These are phyloP conservation scores for Podaxis mareebaensis DNA, from an alignment of 768 basidiomycete genomes.

Conservation along the genomic window DNA sequence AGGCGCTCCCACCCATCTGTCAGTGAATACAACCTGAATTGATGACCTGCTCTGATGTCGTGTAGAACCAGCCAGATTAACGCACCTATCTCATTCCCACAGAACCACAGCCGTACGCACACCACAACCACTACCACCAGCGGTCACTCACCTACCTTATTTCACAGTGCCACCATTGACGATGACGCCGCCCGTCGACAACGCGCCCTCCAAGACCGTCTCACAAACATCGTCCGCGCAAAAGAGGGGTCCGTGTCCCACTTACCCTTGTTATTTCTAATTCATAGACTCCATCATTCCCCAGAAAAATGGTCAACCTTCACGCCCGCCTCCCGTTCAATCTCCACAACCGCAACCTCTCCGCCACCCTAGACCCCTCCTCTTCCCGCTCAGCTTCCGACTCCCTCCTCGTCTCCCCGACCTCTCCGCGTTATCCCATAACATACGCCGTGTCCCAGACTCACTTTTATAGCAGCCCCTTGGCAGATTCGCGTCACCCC, in stretches of 20 bases:
- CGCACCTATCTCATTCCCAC: conserved; percentile 30
- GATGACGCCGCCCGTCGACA: conserved; percentile 30
- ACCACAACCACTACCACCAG: background rate
- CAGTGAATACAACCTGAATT: background rate
- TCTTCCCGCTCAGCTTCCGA: conserved; percentile 26
- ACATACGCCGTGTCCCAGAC: conserved; percentile 14
- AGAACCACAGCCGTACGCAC: conserved; percentile 23
- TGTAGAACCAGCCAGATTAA: conserved; percentile 24
- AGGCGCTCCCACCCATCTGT: conserved; percentile 21
- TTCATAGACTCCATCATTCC: background rate
- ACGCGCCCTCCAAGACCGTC: conserved; percentile 48
- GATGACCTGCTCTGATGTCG: background rate
- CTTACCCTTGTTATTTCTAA: conserved; percentile 1
- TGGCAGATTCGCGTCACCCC: conserved; percentile 14
- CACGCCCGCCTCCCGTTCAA: conserved; percentile 57
- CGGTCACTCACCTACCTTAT: background rate
- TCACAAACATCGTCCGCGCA: conserved; percentile 53
- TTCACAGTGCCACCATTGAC: conserved; percentile 10
- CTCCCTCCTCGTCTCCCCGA: conserved; percentile 28
- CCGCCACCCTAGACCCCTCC: conserved; percentile 24
- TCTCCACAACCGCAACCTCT: conserved; percentile 43
- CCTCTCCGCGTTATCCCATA: conserved; percentile 19
- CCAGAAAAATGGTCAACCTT: conserved; percentile 67
- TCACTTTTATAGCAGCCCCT: conserved; percentile 8
- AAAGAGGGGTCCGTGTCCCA: conserved; percentile 51